Base-by-base conservation (phyloP, 164 flowering plant species). In the Akebia trifoliata region DNA sequence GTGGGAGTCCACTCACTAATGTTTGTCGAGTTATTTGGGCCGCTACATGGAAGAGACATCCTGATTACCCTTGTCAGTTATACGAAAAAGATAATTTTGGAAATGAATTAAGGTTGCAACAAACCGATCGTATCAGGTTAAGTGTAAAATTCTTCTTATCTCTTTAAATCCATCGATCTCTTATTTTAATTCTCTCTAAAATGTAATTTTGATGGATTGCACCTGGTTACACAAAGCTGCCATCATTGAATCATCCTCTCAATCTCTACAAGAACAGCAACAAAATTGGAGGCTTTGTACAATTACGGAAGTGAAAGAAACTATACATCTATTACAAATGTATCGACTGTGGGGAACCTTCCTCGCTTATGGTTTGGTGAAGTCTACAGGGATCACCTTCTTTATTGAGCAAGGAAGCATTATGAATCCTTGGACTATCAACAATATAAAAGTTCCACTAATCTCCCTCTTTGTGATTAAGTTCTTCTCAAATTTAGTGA, bases 161-260 rank as follows among this genome's bases (percentile, higher is more conserved):
- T n/a, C n/a, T 26, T 32, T 31, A 3, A 3, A 3, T 31, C 34
- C 7, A 3, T 31, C 34, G 3, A 3, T 14, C 7, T 48, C 6
- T 26, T 2, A 25, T 3, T 48, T 3, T 9, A 26, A 48, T 3
- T n/a, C n/a, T n/a, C n/a, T n/a, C n/a, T n/a, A n/a, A 48, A 25
- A 48, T 26, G 1, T 45, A 11, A 26, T 12, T 7, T 20, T 25
- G n/a, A 7, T 48, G 26, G 18, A 48, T 11, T 18, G 52, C 66
- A 62, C 59, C 28, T 54, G 30, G 31, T 54, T 65, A 8, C 55
- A 65, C 30, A 59, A 54, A 47, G 69, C 69, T 21, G 63, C 69
- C n/a, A 54, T 59, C 37, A 35, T 20, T n/a, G 56, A 49, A 25
- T 15, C 38, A 5, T 21, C 44, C 18, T 4, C 48, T 21, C 14